Evolutionary conservation across 176 grass and related monocot species (phyloP), one percentile per base, ranked within the genome.

Genomic region (Oryza punctata): DNA sequence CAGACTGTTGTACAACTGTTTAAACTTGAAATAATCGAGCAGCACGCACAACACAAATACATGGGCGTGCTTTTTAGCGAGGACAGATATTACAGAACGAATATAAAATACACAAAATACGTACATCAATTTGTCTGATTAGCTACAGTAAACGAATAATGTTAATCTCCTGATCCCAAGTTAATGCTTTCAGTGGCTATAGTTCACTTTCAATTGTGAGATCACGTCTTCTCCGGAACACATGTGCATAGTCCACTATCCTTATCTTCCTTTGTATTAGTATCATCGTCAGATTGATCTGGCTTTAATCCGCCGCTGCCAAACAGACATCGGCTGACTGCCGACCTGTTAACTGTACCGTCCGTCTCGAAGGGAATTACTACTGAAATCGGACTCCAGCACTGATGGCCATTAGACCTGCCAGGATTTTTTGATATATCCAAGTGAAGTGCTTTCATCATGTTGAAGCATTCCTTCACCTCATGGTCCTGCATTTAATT

Each of bases 31-130:
- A 88, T 47, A 16, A 57, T n/a, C 50, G 81, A 65, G 40, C 44
- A 77, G 57, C 66, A 67, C 72, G 44, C 88, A 78, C 73, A 89
- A 77, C 14, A 40, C 65, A 90, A 85, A 82, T 82, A 86, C 35
- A 60, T 47, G 27, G 57, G 88, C 59, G 41, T 12, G 25, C 64
- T 28, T 65, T 12, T 12, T 64, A 77, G 65, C 9, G 2, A 28
- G 43, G 43, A 70, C 50, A 21, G 23, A 66, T 71, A 77, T 81
- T 66, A 81, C 82, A 85, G 6, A 89, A 89, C 13, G 60, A 84
- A 84, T 67, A 16, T 1, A 63, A 33, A 57, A 57, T 10, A 54
- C 27, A 54, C 12, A 26, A 13, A n/a, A 54, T 5, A 43, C 37
- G 37, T 38, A 38, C n/a, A 82, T 16, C 13, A 81, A 33, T 52